Evolutionary conservation across 371 early-diverging fungal species (phyloP).

Genomic region (Phascolomyces articulosus): DNA sequence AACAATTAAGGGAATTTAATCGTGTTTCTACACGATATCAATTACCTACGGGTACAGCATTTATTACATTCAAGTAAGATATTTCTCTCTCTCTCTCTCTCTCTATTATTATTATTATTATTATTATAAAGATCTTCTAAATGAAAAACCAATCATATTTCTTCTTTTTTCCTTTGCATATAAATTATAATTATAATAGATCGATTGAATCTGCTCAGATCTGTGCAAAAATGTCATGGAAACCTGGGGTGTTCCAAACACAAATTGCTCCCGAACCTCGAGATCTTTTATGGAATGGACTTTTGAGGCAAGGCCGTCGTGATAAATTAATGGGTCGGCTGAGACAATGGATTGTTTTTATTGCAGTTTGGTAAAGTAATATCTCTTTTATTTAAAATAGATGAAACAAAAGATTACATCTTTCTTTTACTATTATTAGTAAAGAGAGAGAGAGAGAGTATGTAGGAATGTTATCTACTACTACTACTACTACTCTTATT

Average conservation of each 20-base stretch:
- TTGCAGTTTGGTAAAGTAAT: slow-evolving; percentile 51
- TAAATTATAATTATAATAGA: slow-evolving; percentile 14
- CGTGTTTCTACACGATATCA: slow-evolving; percentile 40
- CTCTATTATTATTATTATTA: too few species aligned
- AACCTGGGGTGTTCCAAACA: slow-evolving; percentile 73
- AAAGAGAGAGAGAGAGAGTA: too few species aligned
- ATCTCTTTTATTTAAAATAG: too few species aligned
- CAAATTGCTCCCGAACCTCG: slow-evolving; percentile 91
- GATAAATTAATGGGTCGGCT: slow-evolving; percentile 37
- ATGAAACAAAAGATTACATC: too few species aligned
- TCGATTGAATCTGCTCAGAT: slow-evolving; percentile 57
- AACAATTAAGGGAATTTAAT: slow-evolving; percentile 30
- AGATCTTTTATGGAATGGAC: slow-evolving; percentile 87
- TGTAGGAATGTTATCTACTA: too few species aligned
- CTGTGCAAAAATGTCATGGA: slow-evolving; percentile 62
- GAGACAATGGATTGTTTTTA: slow-evolving; percentile 53
- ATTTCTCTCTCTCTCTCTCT: too few species aligned
- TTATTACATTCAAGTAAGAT: slow-evolving; percentile 68
- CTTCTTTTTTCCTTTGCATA: too few species aligned
- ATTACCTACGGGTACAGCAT: slow-evolving; percentile 61
- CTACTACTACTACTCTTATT: too few species aligned
- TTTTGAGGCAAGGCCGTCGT: slow-evolving; percentile 61
- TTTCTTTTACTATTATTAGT: too few species aligned
- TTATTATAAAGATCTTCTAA: too few species aligned
- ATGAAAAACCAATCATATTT: too few species aligned